phyloP scores from a whole-genome alignment of 768 basidiomycete genomes.

The Ephemerocybe angulata region DNA sequence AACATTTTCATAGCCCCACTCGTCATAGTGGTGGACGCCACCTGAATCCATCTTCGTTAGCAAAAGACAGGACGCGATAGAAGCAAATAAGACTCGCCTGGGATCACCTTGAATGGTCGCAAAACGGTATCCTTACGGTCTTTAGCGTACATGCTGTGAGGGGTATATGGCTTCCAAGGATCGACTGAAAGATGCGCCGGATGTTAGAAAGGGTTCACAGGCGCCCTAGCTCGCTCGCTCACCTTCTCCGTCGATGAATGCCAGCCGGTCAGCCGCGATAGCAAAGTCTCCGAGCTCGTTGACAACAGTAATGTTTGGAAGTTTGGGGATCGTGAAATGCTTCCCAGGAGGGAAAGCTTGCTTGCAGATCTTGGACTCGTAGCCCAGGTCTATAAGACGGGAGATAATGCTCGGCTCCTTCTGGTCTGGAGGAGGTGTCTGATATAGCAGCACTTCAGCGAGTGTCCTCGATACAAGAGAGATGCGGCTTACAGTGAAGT shows the following conservation, averaged over 20 bases:
- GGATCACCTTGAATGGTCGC: constrained; percentile 84
- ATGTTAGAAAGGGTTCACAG: not conserved
- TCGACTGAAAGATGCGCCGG: constrained; percentile 49
- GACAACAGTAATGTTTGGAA: constrained; percentile 80
- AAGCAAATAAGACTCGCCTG: constrained; percentile 45
- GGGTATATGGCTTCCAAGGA: constrained; percentile 87
- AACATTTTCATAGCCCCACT: constrained; percentile 68
- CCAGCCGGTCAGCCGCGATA: constrained; percentile 75
- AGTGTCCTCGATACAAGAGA: not conserved
- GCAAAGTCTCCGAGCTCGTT: constrained; percentile 83
- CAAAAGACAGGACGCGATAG: not conserved
- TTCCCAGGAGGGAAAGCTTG: constrained; percentile 70
- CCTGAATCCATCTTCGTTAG: constrained; percentile 30
- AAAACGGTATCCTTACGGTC: constrained; percentile 67
- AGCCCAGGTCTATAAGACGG: constrained; percentile 51
- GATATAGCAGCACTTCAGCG: not conserved
- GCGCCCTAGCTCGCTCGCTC: constrained; percentile 7
- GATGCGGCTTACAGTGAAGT: constrained; percentile 53
- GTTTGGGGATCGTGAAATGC: constrained; percentile 61
- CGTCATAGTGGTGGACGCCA: constrained; percentile 72
- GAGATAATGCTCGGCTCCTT: constrained; percentile 76
- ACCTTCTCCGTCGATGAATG: constrained; percentile 88
- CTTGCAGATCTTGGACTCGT: constrained; percentile 36
- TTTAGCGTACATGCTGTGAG: constrained; percentile 70
- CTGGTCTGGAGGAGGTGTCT: constrained; percentile 76